Evolutionary conservation across 345 rosid species (phyloP), one percentile per base, ranked within the genome.

Genomic region (Pistacia vera): DNA sequence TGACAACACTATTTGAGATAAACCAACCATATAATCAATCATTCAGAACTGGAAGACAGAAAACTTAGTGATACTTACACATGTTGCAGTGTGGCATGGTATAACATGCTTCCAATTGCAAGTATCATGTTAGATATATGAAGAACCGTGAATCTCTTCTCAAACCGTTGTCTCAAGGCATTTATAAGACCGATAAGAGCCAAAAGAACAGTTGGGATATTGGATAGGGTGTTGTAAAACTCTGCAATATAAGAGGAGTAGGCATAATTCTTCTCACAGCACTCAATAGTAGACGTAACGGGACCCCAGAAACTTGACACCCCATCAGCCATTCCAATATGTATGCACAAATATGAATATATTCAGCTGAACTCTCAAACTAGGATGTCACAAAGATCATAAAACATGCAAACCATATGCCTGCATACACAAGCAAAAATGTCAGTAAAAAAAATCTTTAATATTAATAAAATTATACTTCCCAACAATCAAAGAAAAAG

Each of bases 231-330:
- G 85, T 96, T 93, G 78, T 74, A 93, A 77, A 93, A 91, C 81
- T 96, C 99, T 2, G 99, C 99, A 72, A 91, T 83, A 76, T 96
- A 93, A 3, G 98, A 86, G 1, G 98, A 92, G 73, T 89, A 44
- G 11, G 71, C 85, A 22, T 90, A 92, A 85, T 96, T 96, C 77
- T 82, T 83, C 90, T 96, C 98, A 82, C 99, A 95, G 74, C 97
- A 91, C 35, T 93, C 99, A 20, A 20, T 74, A 4, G 90, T 79
- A 36, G 98, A 90, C 52, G 98, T 93, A 74, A 93, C 97, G 6
- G 99, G 99, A 73, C 97, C 98, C 98, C 97, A 92, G 81, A 92
- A 93, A 84, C 92, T 92, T 1, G 97, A 83, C 77, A 89, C 78
- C 73, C 89, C 92, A 77, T 87, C 91, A 0, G 88, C 92, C 99